phyloP scores from a whole-genome alignment of 129 eudicot genomes.

The Glebionis coronaria region DNA sequence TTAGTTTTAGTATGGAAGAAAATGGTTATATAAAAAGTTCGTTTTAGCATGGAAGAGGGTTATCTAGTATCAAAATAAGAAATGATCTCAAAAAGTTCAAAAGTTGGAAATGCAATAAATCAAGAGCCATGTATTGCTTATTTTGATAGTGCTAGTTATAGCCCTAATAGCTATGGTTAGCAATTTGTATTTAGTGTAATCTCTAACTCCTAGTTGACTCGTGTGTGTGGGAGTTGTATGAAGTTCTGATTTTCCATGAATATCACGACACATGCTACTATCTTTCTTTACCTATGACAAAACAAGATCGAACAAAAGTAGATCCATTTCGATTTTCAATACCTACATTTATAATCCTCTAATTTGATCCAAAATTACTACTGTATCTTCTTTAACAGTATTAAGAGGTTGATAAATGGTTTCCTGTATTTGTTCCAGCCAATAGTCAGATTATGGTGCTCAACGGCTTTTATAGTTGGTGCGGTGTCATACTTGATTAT shows the following conservation, averaged over 20 bases:
- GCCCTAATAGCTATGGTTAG: not conserved
- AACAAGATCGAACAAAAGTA: too few relatives aligned
- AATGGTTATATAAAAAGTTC: not conserved
- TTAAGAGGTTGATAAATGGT: too few relatives aligned
- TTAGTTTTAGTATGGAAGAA: not conserved
- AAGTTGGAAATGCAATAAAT: not conserved
- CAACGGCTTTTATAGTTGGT: not conserved
- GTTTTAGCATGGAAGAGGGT: not conserved
- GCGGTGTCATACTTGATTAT: too few relatives aligned
- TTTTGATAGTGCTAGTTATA: not conserved
- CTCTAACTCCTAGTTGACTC: not conserved
- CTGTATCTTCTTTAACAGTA: too few relatives aligned
- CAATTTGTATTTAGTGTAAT: not conserved
- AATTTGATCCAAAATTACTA: too few relatives aligned
- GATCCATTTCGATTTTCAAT: too few relatives aligned
- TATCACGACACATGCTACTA: not conserved
- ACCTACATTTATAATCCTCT: too few relatives aligned
- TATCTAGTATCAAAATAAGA: conserved; percentile 9
- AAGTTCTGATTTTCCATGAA: not conserved
- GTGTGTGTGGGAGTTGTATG: conserved; percentile 1
- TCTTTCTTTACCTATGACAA: too few relatives aligned
- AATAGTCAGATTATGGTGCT: not conserved
- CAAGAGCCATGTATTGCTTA: not conserved
- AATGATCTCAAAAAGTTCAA: not conserved
- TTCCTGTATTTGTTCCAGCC: too few relatives aligned